phyloP scores from a whole-genome alignment of 495 filamentous ascomycete species.

The Penicillium silybi region DNA sequence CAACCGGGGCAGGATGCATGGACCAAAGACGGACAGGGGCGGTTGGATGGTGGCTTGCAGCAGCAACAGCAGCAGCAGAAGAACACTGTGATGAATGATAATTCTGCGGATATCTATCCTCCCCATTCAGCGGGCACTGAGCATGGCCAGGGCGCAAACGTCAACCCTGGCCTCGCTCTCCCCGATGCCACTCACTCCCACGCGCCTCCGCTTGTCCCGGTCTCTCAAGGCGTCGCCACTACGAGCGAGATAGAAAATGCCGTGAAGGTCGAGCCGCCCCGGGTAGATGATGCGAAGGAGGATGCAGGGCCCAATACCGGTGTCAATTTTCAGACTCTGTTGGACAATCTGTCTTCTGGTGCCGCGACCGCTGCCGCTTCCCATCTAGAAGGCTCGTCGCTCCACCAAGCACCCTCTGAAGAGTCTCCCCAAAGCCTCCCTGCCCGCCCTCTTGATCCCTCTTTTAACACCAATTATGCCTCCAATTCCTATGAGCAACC shows the following conservation, averaged over 20 bases:
- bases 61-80: conserved; percentile 15
- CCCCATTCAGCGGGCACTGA: conserved; percentile 21
- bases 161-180: conserved; percentile 20
- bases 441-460: conserved; percentile 50
- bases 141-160: conserved; percentile 1
- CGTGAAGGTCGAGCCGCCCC: conserved; percentile 15
- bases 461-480: conserved; percentile 54
- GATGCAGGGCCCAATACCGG: conserved; percentile 22
- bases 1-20: conserved; percentile 19
- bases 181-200: conserved; percentile 39
- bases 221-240: conserved; percentile 40
- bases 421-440: conserved; percentile 40
- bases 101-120: conserved; percentile 28
- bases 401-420: conserved; percentile 34
- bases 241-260: conserved; percentile 34
- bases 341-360: conserved; percentile 47
- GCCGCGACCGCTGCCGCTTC: conserved; percentile 30
- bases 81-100: conserved; percentile 18
- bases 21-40: conserved; percentile 20
- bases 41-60: conserved; percentile 20
- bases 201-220: conserved; percentile 47
- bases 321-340: conserved; percentile 50
- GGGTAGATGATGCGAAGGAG: conserved; percentile 24
- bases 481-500: conserved; percentile 55
- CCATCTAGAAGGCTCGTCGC: conserved; percentile 26